Conservation (phyloP, 1,284 basidiomycete species). For the Pseudozyma flocculosa region DNA sequence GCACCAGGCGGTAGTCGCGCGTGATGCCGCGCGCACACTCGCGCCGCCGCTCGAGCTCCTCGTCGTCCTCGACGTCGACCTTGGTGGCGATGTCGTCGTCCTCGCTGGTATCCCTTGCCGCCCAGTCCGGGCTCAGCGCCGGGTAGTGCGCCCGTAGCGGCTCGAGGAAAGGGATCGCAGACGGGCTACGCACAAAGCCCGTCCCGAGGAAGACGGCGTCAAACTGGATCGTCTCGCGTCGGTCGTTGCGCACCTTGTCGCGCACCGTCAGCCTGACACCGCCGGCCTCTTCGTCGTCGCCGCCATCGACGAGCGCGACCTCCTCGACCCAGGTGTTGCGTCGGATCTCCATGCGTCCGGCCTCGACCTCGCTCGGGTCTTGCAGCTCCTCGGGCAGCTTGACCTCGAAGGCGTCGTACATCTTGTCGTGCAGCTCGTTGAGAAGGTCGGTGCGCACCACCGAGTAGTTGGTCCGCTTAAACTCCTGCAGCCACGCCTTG, state of each 20-base stretch:
- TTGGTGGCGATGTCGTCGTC: constrained; percentile 36
- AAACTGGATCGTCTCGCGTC: constrained; percentile 27
- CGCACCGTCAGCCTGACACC: constrained; percentile 24
- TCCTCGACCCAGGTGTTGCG: constrained; percentile 27
- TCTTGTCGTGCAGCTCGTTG: constrained; percentile 45
- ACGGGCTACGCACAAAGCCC: constrained; percentile 44
- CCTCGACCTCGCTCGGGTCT: constrained; percentile 27
- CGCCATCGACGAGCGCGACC: constrained; percentile 12
- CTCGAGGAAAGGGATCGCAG: constrained; percentile 36
- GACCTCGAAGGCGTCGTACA: constrained; percentile 50
- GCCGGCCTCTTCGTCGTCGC: constrained; percentile 4
- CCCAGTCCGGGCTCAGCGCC: constrained; percentile 34
- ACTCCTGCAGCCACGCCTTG: constrained; percentile 46
- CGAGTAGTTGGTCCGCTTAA: constrained; percentile 56
- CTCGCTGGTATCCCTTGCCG: constrained; percentile 16
- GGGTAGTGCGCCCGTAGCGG: constrained; percentile 43
- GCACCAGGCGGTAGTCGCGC: constrained; percentile 53
- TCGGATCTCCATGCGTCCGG: constrained; percentile 31
- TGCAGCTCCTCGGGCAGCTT: constrained; percentile 45
- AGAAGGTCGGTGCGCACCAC: constrained; percentile 51
- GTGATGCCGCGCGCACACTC: constrained; percentile 47
- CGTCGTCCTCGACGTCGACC: constrained; percentile 30
- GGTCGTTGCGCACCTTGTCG: constrained; percentile 22
- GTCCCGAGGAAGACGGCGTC: constrained; percentile 55
- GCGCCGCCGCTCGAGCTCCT: constrained; percentile 36